Percentiles rank a stretch among this genome's conserved stretches.
Evolutionary conservation across 345 rosid genomes (phyloP).

Genomic region (Citropsis articulata): DNA sequence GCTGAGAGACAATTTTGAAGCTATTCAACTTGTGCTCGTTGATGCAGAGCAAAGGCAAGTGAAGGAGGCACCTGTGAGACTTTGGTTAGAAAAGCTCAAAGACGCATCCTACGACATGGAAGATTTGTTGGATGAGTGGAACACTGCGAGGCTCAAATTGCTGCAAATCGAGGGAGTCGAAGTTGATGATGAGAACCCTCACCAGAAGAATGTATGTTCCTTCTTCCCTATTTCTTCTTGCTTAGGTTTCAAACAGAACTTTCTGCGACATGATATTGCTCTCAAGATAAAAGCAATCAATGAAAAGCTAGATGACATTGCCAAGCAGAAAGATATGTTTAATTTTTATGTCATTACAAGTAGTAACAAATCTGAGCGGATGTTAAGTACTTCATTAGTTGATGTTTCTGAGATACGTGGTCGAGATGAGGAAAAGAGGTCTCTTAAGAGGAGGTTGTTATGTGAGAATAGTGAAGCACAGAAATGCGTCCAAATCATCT

Average conservation of each 20-base stretch:
- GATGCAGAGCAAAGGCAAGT: constrained; percentile 4
- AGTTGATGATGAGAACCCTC: not conserved
- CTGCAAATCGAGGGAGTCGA: not conserved
- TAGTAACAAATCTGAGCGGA: not conserved
- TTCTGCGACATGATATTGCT: not conserved
- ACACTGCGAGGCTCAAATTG: constrained; percentile 1
- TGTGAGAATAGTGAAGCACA: not conserved
- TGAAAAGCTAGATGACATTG: not conserved
- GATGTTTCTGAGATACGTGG: not conserved
- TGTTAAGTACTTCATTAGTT: not conserved
- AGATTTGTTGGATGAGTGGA: constrained; percentile 12
- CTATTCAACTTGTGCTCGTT: not conserved
- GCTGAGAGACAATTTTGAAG: not conserved
- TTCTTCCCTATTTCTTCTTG: not conserved
- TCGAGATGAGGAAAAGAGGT: not conserved
- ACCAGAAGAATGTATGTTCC: not conserved
- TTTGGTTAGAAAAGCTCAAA: not conserved
- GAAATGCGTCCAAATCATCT: not conserved
- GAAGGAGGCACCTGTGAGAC: not conserved
- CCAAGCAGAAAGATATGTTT: not conserved
- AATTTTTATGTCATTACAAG: not conserved
- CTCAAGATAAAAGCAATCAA: not conserved
- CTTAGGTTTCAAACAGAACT: not conserved
- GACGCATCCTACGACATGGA: constrained; percentile 6
- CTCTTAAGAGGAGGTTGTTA: not conserved